Evolutionary conservation across 1,284 basidiomycete species (phyloP).

Genomic region (Apiotrichum laibachii): DNA sequence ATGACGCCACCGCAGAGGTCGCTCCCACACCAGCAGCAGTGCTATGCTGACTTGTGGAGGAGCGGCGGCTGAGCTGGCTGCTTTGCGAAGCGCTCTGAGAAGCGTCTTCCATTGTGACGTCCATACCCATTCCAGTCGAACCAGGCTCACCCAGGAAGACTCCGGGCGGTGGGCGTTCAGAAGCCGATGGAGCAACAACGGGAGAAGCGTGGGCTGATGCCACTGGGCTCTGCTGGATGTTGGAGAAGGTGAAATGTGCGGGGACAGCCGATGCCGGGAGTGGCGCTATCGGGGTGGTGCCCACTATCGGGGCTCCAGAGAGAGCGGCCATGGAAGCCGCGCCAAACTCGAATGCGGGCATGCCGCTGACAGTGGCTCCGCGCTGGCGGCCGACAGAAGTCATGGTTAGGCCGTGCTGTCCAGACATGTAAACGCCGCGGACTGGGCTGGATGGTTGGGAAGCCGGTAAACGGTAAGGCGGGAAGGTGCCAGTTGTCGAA

Average conservation of each 20-base stretch:
- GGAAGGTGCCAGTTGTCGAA: constrained; percentile 16
- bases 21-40: not conserved
- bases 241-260: constrained; percentile 36
- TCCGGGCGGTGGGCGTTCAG: not conserved
- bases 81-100: constrained; percentile 13
- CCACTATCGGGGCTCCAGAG: constrained; percentile 7
- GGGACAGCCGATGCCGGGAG: constrained; percentile 29
- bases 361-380: constrained; percentile 45
- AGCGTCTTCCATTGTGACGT: constrained; percentile 43
- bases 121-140: constrained; percentile 8
- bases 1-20: constrained; percentile 8
- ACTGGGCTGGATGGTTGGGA: constrained; percentile 46
- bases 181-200: constrained; percentile 6
- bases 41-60: constrained; percentile 14
- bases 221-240: constrained; percentile 22
- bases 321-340: constrained; percentile 1
- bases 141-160: not conserved
- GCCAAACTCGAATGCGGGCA: constrained; percentile 22
- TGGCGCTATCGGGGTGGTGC: constrained; percentile 2
- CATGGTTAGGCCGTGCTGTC: constrained; percentile 25
- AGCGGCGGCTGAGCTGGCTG: constrained; percentile 18
- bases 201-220: constrained; percentile 3
- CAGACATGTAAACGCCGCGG: constrained; percentile 30
- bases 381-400: constrained; percentile 34
- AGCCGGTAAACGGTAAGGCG: constrained; percentile 36